These are phyloP conservation scores for Cercospora brassicicola DNA, from an alignment of 2,329 filamentous ascomycete genomes.

Conservation along the genomic window DNA sequence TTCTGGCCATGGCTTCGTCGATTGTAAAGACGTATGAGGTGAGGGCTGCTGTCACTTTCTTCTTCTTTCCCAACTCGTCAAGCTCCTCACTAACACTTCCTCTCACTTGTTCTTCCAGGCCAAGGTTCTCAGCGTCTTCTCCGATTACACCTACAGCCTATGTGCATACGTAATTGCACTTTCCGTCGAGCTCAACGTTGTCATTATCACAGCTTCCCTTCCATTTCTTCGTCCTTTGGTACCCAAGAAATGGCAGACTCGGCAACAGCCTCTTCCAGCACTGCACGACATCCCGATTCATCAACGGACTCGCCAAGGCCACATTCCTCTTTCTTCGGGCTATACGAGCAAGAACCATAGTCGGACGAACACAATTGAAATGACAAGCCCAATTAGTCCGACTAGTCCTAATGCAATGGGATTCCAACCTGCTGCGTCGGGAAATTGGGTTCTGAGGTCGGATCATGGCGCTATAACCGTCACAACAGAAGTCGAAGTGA, in stretches of 20 bases:
- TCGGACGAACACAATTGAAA: conserved; percentile 7
- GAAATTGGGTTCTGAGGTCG: background rate
- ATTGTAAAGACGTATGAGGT: conserved; percentile 37
- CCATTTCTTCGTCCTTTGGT: conserved; percentile 31
- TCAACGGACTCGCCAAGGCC: conserved; percentile 8
- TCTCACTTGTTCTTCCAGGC: conserved; percentile 10
- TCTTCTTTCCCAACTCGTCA: background rate
- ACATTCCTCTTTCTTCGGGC: conserved; percentile 13
- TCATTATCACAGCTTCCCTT: conserved; percentile 36
- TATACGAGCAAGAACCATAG: conserved; percentile 19
- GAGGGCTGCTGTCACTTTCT: background rate
- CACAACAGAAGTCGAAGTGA: conserved; percentile 22
- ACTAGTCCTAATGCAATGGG: background rate
- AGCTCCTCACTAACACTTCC: background rate
- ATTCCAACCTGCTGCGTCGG: background rate
- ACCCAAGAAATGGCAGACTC: conserved; percentile 2
- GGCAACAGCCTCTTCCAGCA: background rate
- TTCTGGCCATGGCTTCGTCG: conserved; percentile 35
- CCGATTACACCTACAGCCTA: conserved; percentile 37
- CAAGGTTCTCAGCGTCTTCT: conserved; percentile 27
- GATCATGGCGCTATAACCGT: conserved; percentile 17
- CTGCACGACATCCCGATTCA: background rate
- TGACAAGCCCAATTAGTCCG: background rate
- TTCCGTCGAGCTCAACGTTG: conserved; percentile 39
- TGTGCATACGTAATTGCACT: conserved; percentile 33